These are phyloP conservation scores for Uronychia setigera DNA, from an alignment of 73 alveolate species.

Conservation along the genomic window DNA sequence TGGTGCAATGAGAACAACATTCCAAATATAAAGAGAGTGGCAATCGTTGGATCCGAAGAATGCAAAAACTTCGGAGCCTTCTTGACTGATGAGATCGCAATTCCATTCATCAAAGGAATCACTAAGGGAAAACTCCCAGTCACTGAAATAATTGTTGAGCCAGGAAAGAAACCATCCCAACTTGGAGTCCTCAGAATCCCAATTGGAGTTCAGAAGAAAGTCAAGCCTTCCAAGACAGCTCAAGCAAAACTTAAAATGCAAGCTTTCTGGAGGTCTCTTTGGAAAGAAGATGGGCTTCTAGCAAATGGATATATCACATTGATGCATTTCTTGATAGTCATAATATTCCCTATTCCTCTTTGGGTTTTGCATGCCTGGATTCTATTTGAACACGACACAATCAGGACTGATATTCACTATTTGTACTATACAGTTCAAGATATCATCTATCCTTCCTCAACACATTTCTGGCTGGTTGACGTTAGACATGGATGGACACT, in stretches of 20 bases:
- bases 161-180: background rate
- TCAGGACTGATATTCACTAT: background rate
- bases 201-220: background rate
- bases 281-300: constrained; percentile 7
- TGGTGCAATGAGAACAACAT: constrained; percentile 16
- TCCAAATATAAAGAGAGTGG: background rate
- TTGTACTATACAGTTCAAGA: background rate
- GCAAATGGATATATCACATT: background rate
- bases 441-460: background rate
- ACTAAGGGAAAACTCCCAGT: background rate
- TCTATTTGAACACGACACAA: background rate
- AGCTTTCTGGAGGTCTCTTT: background rate
- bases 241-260: background rate
- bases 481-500: background rate
- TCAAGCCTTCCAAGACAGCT: background rate
- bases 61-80: background rate
- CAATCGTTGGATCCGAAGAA: background rate
- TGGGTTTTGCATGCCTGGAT: constrained; percentile 1
- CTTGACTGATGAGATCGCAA: background rate
- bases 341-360: constrained; percentile 9
- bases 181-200: constrained; percentile 34
- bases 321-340: background rate
- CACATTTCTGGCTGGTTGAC: background rate
- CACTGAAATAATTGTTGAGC: background rate
- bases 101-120: background rate